Conservation (phyloP, 1,139 yeast genomes). For the Lodderomyces orthopsilosis region DNA sequence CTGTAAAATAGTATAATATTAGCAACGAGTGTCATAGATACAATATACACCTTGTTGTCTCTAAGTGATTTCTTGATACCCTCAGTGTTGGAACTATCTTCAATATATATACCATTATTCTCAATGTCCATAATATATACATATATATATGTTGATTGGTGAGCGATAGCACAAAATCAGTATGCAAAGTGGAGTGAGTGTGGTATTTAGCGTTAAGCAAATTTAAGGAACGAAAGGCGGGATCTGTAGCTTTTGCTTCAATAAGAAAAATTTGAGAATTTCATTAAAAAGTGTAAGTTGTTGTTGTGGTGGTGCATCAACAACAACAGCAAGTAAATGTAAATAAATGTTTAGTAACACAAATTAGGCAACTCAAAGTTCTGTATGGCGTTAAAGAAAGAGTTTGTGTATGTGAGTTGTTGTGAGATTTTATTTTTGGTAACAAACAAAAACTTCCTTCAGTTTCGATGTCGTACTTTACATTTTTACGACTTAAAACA, state of each 20-base stretch:
- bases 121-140: background rate
- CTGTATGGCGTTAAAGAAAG: background rate
- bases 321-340: background rate
- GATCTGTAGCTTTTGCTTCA: background rate
- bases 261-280: background rate
- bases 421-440: background rate
- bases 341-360: background rate
- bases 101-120: slow-evolving; percentile 3
- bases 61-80: background rate
- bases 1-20: slow-evolving; percentile 12
- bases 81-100: background rate
- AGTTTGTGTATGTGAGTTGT: background rate
- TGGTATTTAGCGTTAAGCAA: background rate
- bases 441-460: too few species aligned
- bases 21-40: slow-evolving; percentile 12
- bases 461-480: too few species aligned
- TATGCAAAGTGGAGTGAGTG: slow-evolving; percentile 1
- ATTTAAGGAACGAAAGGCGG: slow-evolving; percentile 1
- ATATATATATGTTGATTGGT: background rate
- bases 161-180: background rate
- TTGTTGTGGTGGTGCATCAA: background rate
- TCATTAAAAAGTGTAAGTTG: background rate
- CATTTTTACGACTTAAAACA: too few species aligned
- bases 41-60: slow-evolving; percentile 5
- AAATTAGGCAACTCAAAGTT: slow-evolving; percentile 8